Conservation (phyloP, 805 yeast genomes). For the Wickerhamiella vanderwaltii region DNA sequence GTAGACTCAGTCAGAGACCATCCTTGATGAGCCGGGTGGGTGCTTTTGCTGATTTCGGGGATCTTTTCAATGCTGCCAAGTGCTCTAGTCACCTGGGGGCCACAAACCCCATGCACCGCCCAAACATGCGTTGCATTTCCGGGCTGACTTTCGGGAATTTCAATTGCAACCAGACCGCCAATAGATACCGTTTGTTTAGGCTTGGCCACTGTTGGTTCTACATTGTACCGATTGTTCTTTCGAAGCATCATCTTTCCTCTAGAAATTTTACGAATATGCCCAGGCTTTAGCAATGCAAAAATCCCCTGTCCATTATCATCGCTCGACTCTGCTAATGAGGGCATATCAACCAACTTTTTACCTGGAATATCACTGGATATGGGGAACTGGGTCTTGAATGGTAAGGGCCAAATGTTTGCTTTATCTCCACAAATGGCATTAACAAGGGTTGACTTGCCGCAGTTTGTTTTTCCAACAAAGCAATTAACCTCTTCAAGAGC, state of each 20-base stretch:
- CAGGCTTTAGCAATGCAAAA: constrained; percentile 16
- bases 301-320: constrained; percentile 13
- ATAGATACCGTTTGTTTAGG: constrained; percentile 27
- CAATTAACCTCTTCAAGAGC: constrained; percentile 26
- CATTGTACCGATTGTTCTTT: constrained; percentile 19
- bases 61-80: constrained; percentile 20
- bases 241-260: constrained; percentile 20
- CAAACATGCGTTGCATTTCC: constrained; percentile 23
- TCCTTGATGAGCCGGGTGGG: constrained; percentile 16
- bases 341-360: constrained; percentile 22
- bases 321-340: constrained; percentile 27
- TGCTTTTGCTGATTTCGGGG: constrained; percentile 13
- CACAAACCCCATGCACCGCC: constrained; percentile 22
- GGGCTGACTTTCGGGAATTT: constrained; percentile 18
- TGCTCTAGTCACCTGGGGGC: constrained; percentile 18
- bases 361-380: constrained; percentile 29
- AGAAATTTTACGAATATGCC: constrained; percentile 18
- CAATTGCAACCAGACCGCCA: constrained; percentile 27
- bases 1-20: constrained; percentile 20
- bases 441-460: constrained; percentile 72
- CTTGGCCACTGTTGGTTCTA: constrained; percentile 20
- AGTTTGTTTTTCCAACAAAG: constrained; percentile 79
- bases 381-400: constrained; percentile 50
- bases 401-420: constrained; percentile 36
- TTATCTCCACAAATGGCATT: constrained; percentile 45